Evolutionary conservation across 2,329 filamentous ascomycete genomes (phyloP).

Genomic region (Epichloe brachyelytri): DNA sequence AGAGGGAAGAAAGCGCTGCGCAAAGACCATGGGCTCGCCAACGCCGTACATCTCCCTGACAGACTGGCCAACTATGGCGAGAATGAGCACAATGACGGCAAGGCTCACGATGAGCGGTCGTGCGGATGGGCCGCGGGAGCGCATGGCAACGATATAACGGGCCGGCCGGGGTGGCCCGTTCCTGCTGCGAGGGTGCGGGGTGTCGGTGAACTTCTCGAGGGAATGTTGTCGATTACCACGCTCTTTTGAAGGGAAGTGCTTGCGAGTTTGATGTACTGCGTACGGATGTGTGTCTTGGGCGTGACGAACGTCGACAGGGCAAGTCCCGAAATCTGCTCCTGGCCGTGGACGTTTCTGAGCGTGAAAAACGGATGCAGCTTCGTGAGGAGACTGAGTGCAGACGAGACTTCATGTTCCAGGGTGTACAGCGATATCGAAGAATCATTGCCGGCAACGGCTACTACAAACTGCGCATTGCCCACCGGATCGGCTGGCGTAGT

Average conservation of each 20-base stretch:
- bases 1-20: conserved; percentile 40
- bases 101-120: conserved; percentile 39
- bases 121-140: conserved; percentile 39
- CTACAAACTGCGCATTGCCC: conserved; percentile 60
- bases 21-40: conserved; percentile 42
- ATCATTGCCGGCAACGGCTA: conserved; percentile 72
- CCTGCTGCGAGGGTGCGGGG: conserved; percentile 18
- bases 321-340: conserved; percentile 44
- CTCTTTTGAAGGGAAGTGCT: conserved; percentile 72
- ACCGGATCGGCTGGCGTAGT: conserved; percentile 35
- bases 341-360: conserved; percentile 39
- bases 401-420: conserved; percentile 49
- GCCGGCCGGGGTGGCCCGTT: conserved; percentile 33
- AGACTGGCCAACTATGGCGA: conserved; percentile 50
- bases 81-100: conserved; percentile 42
- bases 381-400: conserved; percentile 34
- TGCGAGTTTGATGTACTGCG: conserved; percentile 53
- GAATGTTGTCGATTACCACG: conserved; percentile 66
- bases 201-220: conserved; percentile 40
- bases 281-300: conserved; percentile 30
- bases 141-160: conserved; percentile 57
- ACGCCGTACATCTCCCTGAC: conserved; percentile 51
- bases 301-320: conserved; percentile 44
- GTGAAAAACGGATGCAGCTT: conserved; percentile 40
- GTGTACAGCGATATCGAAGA: conserved; percentile 68